A percentile compares a stretch with the other conserved stretches of the same genome.
phyloP scores from a whole-genome alignment of 805 yeast genomes.

The Spathaspora passalidarum region DNA sequence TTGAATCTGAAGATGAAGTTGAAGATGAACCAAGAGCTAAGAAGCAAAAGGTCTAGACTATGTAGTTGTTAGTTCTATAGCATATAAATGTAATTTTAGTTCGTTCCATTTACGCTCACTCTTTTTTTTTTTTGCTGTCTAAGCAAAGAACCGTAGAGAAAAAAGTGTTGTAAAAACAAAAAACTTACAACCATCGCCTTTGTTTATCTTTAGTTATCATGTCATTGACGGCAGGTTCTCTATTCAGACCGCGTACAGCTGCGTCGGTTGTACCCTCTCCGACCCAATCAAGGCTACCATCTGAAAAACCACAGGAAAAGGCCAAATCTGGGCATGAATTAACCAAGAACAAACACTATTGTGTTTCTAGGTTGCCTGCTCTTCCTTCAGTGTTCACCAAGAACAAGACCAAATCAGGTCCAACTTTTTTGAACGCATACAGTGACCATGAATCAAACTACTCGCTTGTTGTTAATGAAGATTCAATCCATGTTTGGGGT shows the following conservation, averaged over 20 bases:
- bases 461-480: slow-evolving; percentile 49
- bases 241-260: slow-evolving; percentile 3
- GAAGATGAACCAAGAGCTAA: slow-evolving; percentile 23
- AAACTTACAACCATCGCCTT: neutral
- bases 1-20: slow-evolving; percentile 14
- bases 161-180: slow-evolving; percentile 1
- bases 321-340: slow-evolving; percentile 33
- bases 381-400: slow-evolving; percentile 42
- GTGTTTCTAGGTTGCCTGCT: slow-evolving; percentile 55
- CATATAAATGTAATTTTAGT: neutral
- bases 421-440: slow-evolving; percentile 33
- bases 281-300: neutral
- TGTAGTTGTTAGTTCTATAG: neutral
- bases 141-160: neutral
- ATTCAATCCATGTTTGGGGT: slow-evolving; percentile 64
- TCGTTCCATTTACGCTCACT: no score
- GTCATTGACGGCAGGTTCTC: neutral
- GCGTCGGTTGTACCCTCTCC: neutral
- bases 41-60: slow-evolving; percentile 27
- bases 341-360: slow-evolving; percentile 56
- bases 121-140: neutral
- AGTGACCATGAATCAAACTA: slow-evolving; percentile 46
- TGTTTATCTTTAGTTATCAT: slow-evolving; percentile 6
- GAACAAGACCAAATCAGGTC: neutral
- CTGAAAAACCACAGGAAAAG: neutral